Evolutionary conservation across 108 stramenopile genomes (phyloP).

Genomic region (Phaeodactylum tricornutum): DNA sequence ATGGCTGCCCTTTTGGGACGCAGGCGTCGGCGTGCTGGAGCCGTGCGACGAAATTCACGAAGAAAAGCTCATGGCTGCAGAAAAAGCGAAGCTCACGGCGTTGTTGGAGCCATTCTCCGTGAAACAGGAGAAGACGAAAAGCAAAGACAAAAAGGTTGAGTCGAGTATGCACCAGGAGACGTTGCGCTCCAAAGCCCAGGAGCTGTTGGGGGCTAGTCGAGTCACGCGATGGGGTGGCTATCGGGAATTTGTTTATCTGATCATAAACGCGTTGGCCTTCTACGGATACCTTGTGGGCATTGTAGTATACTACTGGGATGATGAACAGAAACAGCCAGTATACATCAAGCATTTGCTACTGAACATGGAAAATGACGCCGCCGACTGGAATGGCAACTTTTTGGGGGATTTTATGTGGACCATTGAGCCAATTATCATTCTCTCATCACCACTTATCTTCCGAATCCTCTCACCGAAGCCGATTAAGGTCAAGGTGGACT

Average conservation of each 20-base stretch:
- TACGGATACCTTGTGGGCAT: conserved; percentile 65
- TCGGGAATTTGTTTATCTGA: conserved; percentile 66
- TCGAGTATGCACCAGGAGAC: conserved; percentile 6
- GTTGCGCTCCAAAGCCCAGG: conserved; percentile 5
- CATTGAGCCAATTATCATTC: conserved; percentile 64
- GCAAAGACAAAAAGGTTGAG: conserved; percentile 16
- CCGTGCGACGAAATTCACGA: conserved; percentile 12
- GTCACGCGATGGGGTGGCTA: conserved; percentile 40
- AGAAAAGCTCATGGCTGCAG: conserved; percentile 17
- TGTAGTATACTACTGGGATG: conserved; percentile 47
- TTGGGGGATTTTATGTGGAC: conserved; percentile 88
- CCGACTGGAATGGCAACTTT: conserved; percentile 82
- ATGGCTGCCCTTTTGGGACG: conserved; percentile 63
- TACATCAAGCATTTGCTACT: conserved; percentile 38
- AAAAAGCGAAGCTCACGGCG: conserved; percentile 17
- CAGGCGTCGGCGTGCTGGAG: conserved; percentile 10
- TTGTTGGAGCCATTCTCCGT: conserved; percentile 12
- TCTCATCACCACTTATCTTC: conserved; percentile 13
- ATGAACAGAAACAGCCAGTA: conserved; percentile 36
- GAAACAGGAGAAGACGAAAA: conserved; percentile 28
- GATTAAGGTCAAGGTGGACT: too few relatives aligned
- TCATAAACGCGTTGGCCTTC: conserved; percentile 80
- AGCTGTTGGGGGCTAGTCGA: conserved; percentile 12
- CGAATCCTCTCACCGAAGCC: too few relatives aligned
- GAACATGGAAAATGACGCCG: conserved; percentile 40